phyloP scores from a whole-genome alignment of 1,284 basidiomycete genomes.

The Tausonia pullulans region DNA sequence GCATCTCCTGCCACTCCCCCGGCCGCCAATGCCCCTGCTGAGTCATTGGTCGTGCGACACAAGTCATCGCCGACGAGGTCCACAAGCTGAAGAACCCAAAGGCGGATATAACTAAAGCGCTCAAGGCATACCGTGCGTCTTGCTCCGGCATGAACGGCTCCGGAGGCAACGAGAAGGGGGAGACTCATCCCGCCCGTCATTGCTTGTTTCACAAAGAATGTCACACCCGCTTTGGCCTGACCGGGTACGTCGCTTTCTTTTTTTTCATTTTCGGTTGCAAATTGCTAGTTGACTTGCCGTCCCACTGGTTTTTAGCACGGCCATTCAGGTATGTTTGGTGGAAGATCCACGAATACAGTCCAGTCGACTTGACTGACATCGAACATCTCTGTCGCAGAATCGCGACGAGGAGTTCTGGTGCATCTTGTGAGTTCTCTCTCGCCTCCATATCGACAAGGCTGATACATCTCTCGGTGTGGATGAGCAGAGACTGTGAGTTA shows the following conservation, averaged over 20 bases:
- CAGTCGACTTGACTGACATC: too few species aligned
- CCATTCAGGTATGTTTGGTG: too few species aligned
- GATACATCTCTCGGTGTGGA: conserved; percentile 50
- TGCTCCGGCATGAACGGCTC: background rate
- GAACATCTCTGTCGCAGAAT: too few species aligned
- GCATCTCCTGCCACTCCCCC: background rate
- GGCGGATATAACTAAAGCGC: background rate
- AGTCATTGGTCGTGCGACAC: conserved; percentile 50
- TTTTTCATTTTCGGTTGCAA: background rate
- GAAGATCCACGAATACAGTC: too few species aligned
- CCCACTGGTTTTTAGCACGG: conserved; percentile 39
- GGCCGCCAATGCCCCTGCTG: background rate
- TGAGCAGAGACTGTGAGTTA: background rate
- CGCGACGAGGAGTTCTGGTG: conserved; percentile 73
- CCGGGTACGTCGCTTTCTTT: conserved; percentile 27
- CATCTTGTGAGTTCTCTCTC: conserved; percentile 37
- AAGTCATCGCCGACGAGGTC: conserved; percentile 61
- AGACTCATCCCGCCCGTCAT: conserved; percentile 37
- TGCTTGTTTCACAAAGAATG: conserved; percentile 41
- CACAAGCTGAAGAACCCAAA: conserved; percentile 64
- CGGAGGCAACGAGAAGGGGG: too few species aligned
- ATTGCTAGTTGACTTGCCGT: background rate
- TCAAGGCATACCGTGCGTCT: conserved; percentile 1
- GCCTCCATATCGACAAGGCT: background rate
- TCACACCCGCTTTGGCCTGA: conserved; percentile 57